Evolutionary conservation across 306 rosid genomes (phyloP), one percentile per base, ranked within the genome.

Genomic region (Nissolia schottii): DNA sequence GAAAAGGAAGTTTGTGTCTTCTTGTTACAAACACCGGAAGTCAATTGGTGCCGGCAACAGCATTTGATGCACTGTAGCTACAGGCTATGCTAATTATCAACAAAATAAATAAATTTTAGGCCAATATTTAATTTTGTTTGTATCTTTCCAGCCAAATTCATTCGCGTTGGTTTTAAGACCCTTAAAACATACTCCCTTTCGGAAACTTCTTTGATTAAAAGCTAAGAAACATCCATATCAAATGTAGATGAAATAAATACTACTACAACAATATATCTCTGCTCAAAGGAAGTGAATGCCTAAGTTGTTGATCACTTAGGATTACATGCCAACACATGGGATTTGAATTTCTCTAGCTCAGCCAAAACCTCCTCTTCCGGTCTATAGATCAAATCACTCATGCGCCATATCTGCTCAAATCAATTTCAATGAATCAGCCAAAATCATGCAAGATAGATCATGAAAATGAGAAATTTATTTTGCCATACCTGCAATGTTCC

Each of bases 351-450:
- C 87, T 95, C 99, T 13, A 95, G 88, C 92, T 95, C 97, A 4
- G 85, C 90, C 77, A 95, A 73, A 80, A 95, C 99, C 83, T 89
- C 99, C 2, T 95, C 96, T 75, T 95, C 99, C 0, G 99, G 97
- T 79, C 99, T 72, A 85, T 95, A 95, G 60, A 95, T 86, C 83
- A 95, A 79, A 61, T 95, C 99, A 67, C 96, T 95, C 96, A 95
- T 88, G 73, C 99, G 96, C 99, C 99, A 95, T 81, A 95, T 95
- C 99, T 95, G 89, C 86, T 78, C 23, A 45, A 24, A 76, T 35
- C 34, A 66, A 35, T 67, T 54, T 29, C 8, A 75, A 43, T 15
- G 34, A 20, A 67, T 68, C 70, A 73, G 34, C 69, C 32, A 69
- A 61, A 48, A 54, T 7, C 51, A 5, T 45, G 20, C 7, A n/a